phyloP scores from a whole-genome alignment of 163 green algal genomes.

The Prototheca wickerhamii region DNA sequence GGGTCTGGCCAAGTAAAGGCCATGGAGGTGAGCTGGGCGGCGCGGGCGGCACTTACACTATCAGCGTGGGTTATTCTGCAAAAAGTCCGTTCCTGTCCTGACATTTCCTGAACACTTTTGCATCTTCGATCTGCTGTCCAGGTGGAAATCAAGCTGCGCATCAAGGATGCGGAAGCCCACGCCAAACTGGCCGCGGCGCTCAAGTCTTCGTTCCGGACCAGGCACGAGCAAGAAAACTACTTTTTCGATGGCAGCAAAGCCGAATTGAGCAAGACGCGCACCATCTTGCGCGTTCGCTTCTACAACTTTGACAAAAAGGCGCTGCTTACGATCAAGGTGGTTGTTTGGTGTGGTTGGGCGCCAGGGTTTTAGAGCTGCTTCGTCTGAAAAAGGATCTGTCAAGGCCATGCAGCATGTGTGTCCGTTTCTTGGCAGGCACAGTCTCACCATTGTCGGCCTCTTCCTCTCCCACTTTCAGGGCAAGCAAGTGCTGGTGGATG shows the following conservation, averaged over 20 bases:
- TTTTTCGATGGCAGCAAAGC: slow-evolving; percentile 83
- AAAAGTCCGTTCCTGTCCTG: too few species aligned
- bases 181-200: slow-evolving; percentile 43
- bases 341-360: neutral
- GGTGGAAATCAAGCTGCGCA: slow-evolving; percentile 85
- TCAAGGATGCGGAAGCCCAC: slow-evolving; percentile 55
- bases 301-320: slow-evolving; percentile 73
- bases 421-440: too few species aligned
- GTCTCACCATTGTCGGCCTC: too few species aligned
- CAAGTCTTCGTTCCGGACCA: slow-evolving; percentile 14
- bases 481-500: slow-evolving; percentile 68
- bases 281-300: slow-evolving; percentile 76
- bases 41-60: too few species aligned
- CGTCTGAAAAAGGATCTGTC: too few species aligned
- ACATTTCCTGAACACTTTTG: neutral
- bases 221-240: slow-evolving; percentile 83
- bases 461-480: slow-evolving; percentile 38
- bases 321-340: slow-evolving; percentile 78
- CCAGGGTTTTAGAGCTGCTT: neutral
- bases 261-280: slow-evolving; percentile 60
- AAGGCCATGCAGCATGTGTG: too few species aligned
- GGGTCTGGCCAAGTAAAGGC: slow-evolving; percentile 26
- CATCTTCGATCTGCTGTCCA: slow-evolving; percentile 25
- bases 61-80: too few species aligned
- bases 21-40: neutral